A percentile compares a stretch with the other conserved stretches of the same genome.
These are phyloP conservation scores for Sphaceloma murrayae DNA, from an alignment of 2,329 filamentous ascomycete genomes.

Conservation along the genomic window DNA sequence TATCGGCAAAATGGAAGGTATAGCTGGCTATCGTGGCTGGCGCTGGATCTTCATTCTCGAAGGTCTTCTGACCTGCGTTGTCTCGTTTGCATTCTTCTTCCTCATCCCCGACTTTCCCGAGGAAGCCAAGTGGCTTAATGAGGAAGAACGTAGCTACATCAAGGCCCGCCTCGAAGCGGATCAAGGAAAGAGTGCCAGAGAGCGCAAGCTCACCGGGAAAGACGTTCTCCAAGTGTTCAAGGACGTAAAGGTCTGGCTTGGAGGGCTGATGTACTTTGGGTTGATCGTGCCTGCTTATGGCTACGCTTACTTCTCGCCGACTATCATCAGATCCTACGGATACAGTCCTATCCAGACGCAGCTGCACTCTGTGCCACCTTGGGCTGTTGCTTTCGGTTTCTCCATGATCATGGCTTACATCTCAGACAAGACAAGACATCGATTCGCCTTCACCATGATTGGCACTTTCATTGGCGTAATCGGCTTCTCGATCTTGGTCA, in stretches of 20 bases:
- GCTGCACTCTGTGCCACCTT: slow-evolving; percentile 48
- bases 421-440: slow-evolving; percentile 63
- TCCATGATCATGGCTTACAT: slow-evolving; percentile 63
- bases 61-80: slow-evolving; percentile 36
- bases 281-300: slow-evolving; percentile 35
- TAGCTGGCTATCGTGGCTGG: slow-evolving; percentile 62
- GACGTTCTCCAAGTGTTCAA: slow-evolving; percentile 41
- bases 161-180: slow-evolving; percentile 39
- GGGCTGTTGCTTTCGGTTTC: slow-evolving; percentile 67
- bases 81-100: slow-evolving; percentile 40
- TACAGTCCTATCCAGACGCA: slow-evolving; percentile 47
- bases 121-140: slow-evolving; percentile 39
- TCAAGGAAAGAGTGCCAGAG: slow-evolving; percentile 39
- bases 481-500: slow-evolving; percentile 67
- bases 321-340: slow-evolving; percentile 41
- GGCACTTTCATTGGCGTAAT: slow-evolving; percentile 60
- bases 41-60: slow-evolving; percentile 75
- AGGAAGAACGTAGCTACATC: slow-evolving; percentile 39
- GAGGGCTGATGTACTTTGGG: slow-evolving; percentile 45
- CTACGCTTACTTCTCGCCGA: slow-evolving; percentile 40
- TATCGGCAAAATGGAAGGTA: slow-evolving; percentile 76
- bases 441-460: slow-evolving; percentile 62
- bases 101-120: slow-evolving; percentile 42
- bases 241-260: slow-evolving; percentile 40
- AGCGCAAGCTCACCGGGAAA: slow-evolving; percentile 34